Base-by-base conservation (phyloP, 2,329 filamentous ascomycete genomes). In the Trichoderma breve region DNA sequence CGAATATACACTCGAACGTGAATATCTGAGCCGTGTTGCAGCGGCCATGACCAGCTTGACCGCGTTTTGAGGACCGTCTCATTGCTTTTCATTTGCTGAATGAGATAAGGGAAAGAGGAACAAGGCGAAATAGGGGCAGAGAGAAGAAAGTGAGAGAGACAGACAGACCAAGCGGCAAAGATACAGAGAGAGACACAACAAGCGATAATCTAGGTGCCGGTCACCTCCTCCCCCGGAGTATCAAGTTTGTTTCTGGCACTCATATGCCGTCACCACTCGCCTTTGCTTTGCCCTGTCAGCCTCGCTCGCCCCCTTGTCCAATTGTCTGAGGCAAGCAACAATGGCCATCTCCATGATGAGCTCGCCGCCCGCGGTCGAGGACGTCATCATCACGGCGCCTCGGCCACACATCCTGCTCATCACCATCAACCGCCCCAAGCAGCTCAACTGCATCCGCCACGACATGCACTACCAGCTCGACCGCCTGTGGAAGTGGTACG, bases 401-500 rank as follows among this genome's bases (percentile, higher is more conserved):
- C 76, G 77, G 0, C 84, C 85, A 3, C 84, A 88, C 76, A 81
- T 90, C 64, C 83, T 91, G 9, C 85, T 90, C 58, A 84, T 90
- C 34, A 90, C 88, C 1, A 84, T 91, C 78, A 86, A 89, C 80
- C 87, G 88, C 0, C 87, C 89, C 6, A 77, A 80, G 36, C 83
- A 86, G 72, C 87, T 91, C 76, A 91, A 91, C 80, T 85, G 87
- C 66, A 84, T 91, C 76, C 83, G 82, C 8, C 80, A 81, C 2
- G 77, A 81, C 4, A 83, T 84, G 77, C 87, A 90, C 79, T 79
- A 80, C 70, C 83, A 83, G 68, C 83, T 90, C 32, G 82, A 84
- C 66, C 68, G 74, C 4, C 81, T 88, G 14, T 91, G 85, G 84
- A 78, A 80, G 32, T 91, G 89, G 86, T 91, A 88, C 78, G 90